Conservation (phyloP, 2,329 filamentous ascomycete genomes). For the Cladophialophora carrionii region DNA sequence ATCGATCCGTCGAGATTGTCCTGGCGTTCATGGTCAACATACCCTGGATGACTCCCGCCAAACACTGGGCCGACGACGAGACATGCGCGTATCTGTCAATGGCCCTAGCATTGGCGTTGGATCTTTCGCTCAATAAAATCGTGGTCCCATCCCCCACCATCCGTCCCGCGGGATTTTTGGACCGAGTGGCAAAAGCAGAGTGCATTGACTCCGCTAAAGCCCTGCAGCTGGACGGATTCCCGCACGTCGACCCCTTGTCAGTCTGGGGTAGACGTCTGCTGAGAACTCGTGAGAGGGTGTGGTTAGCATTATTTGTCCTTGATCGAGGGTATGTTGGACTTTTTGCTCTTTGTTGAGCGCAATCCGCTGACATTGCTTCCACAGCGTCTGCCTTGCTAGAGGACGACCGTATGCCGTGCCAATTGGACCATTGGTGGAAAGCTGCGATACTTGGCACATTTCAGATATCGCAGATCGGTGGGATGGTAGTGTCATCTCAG, state of each 20-base stretch:
- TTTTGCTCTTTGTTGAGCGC: neutral
- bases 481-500: constrained; percentile 72
- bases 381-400: constrained; percentile 66
- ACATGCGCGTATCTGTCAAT: constrained; percentile 72
- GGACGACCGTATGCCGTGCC: constrained; percentile 71
- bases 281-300: constrained; percentile 68
- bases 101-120: constrained; percentile 69
- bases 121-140: constrained; percentile 71
- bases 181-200: constrained; percentile 65
- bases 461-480: constrained; percentile 66
- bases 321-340: constrained; percentile 58
- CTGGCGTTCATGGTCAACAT: constrained; percentile 76
- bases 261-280: constrained; percentile 64
- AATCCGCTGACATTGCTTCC: neutral
- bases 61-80: constrained; percentile 71
- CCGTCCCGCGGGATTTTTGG: constrained; percentile 48
- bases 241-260: constrained; percentile 63
- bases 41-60: constrained; percentile 72
- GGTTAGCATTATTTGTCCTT: constrained; percentile 72
- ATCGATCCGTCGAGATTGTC: constrained; percentile 73
- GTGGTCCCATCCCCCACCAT: constrained; percentile 60
- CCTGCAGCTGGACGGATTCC: constrained; percentile 69
- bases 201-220: constrained; percentile 70
- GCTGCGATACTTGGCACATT: constrained; percentile 71
- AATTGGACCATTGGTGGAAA: constrained; percentile 65